Conservation (phyloP, 306 rosid species). For the Gastrolobium villosum region DNA sequence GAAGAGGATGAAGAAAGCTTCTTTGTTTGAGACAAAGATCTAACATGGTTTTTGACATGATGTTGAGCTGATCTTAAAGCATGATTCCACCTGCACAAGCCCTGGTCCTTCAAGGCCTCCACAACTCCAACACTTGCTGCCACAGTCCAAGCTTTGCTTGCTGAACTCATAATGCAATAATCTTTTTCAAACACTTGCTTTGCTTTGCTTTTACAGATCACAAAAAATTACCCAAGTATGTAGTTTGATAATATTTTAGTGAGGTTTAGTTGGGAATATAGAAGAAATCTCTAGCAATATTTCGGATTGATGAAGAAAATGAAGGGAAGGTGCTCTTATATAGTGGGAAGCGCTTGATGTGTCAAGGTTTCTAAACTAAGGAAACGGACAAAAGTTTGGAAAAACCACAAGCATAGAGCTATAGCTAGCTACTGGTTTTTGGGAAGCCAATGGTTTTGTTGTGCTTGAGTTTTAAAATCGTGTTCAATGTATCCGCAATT, state of each 20-base stretch:
- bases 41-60: constrained; percentile 51
- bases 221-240: not conserved
- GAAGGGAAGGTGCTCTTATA: constrained; percentile 19
- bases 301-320: constrained; percentile 21
- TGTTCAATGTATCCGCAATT: constrained; percentile 33
- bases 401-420: constrained; percentile 42
- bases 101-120: constrained; percentile 67
- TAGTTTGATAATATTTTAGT: not conserved
- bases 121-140: constrained; percentile 57
- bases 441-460: constrained; percentile 38
- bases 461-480: not conserved
- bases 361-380: constrained; percentile 1
- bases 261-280: not conserved
- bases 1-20: constrained; percentile 54
- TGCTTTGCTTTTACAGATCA: not conserved
- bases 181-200: not conserved
- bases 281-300: constrained; percentile 1
- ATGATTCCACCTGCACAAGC: constrained; percentile 62
- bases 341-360: constrained; percentile 4
- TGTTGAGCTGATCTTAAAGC: constrained; percentile 53
- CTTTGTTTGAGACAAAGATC: constrained; percentile 53
- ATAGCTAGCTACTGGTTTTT: constrained; percentile 42
- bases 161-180: constrained; percentile 37
- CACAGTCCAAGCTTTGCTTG: constrained; percentile 48
- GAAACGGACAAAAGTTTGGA: constrained; percentile 32